A percentile compares a stretch with the other conserved stretches of the same genome.
Evolutionary conservation across 106 monocot species (phyloP).

Genomic region (Platanthera guangdongensis): DNA sequence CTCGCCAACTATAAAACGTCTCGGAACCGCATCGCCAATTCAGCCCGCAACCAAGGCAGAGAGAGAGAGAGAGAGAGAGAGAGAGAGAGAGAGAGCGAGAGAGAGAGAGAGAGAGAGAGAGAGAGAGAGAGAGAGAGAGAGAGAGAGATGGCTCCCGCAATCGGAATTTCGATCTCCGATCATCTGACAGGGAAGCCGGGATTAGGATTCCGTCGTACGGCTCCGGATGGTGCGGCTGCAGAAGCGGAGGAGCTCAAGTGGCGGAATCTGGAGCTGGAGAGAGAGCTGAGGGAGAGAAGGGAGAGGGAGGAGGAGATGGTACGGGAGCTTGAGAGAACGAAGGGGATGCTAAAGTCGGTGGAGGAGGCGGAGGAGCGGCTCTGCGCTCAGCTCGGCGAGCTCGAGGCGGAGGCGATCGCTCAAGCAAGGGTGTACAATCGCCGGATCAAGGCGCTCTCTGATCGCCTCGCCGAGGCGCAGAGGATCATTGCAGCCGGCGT

Average conservation of each 20-base stretch:
- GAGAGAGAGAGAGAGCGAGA: background rate
- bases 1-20: background rate
- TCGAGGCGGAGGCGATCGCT: constrained; percentile 52
- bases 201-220: background rate
- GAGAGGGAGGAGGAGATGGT: constrained; percentile 36
- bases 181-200: background rate
- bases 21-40: background rate
- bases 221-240: background rate
- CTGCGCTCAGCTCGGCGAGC: constrained; percentile 56
- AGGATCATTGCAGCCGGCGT: background rate
- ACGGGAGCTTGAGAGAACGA: constrained; percentile 39
- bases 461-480: constrained; percentile 18
- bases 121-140: too few species aligned
- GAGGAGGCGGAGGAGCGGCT: constrained; percentile 83
- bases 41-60: background rate
- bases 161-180: constrained; percentile 4
- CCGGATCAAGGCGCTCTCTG: constrained; percentile 27
- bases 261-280: constrained; percentile 54
- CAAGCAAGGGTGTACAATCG: constrained; percentile 33
- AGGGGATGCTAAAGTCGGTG: constrained; percentile 23
- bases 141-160: constrained; percentile 2
- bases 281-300: constrained; percentile 19
- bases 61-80: too few species aligned
- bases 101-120: too few species aligned
- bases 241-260: constrained; percentile 25